Percentiles rank a stretch among this genome's conserved stretches.
Evolutionary conservation across 306 rosid species (phyloP).

Genomic region (Vigna angularis): DNA sequence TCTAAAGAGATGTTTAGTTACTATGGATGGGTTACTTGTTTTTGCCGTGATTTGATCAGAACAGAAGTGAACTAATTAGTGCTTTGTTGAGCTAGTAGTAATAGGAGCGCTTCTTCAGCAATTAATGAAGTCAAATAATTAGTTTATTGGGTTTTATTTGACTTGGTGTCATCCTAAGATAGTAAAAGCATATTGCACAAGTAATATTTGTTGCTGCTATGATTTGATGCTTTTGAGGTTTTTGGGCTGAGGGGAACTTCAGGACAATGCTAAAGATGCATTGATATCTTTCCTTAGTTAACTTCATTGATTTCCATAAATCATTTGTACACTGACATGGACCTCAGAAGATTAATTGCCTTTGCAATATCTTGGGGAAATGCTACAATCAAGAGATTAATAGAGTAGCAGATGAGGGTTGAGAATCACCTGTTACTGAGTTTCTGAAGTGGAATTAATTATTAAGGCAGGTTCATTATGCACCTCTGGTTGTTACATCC

Average conservation of each 20-base stretch:
- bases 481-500: neutral
- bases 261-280: constrained; percentile 46
- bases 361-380: constrained; percentile 37
- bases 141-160: constrained; percentile 38
- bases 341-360: constrained; percentile 36
- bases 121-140: constrained; percentile 48
- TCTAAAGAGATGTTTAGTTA: constrained; percentile 45
- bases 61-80: constrained; percentile 48
- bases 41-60: constrained; percentile 45
- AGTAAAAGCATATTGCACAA: constrained; percentile 36
- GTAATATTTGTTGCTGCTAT: constrained; percentile 42
- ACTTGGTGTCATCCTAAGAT: constrained; percentile 37
- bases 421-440: neutral
- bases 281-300: constrained; percentile 6
- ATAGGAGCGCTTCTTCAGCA: constrained; percentile 41
- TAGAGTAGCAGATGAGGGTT: constrained; percentile 32
- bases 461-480: constrained; percentile 34
- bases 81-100: constrained; percentile 42
- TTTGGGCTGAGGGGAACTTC: constrained; percentile 33
- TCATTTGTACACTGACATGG: constrained; percentile 29
- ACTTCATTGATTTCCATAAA: constrained; percentile 32
- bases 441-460: constrained; percentile 25
- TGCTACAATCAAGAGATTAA: constrained; percentile 23
- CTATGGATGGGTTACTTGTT: constrained; percentile 44
- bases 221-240: constrained; percentile 17